Conservation (phyloP, 495 filamentous ascomycete species). For the Penicillium riverlandense region DNA sequence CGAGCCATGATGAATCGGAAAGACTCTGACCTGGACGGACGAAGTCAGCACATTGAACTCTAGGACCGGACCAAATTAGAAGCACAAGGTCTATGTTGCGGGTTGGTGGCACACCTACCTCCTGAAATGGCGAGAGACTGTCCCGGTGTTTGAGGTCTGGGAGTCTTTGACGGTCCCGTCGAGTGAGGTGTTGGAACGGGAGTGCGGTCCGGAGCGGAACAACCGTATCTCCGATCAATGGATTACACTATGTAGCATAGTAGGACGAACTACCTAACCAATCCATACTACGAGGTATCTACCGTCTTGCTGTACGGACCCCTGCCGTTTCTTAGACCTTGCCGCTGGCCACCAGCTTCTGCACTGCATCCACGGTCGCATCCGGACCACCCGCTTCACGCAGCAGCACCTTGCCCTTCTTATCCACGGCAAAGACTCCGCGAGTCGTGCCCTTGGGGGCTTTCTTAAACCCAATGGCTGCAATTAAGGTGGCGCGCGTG, state of each 20-base stretch:
- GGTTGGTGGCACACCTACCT: slow-evolving; percentile 6
- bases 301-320: background rate
- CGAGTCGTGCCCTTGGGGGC: slow-evolving; percentile 65
- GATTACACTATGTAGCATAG: too few relatives aligned
- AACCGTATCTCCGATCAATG: too few relatives aligned
- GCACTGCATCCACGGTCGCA: slow-evolving; percentile 41
- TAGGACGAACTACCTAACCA: too few relatives aligned
- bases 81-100: background rate
- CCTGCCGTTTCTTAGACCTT: background rate
- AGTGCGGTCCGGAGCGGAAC: too few relatives aligned
- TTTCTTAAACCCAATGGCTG: slow-evolving; percentile 72
- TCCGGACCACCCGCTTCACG: slow-evolving; percentile 39
- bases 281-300: too few relatives aligned
- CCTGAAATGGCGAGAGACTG: slow-evolving; percentile 5
- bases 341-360: slow-evolving; percentile 21
- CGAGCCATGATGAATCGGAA: slow-evolving; percentile 30
- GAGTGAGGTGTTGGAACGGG: too few relatives aligned
- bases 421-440: slow-evolving; percentile 83
- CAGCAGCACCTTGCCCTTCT: slow-evolving; percentile 45
- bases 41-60: slow-evolving; percentile 4
- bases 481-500: slow-evolving; percentile 59
- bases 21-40: slow-evolving; percentile 18
- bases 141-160: slow-evolving; percentile 3
- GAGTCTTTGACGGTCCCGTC: too few relatives aligned
- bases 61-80: background rate